Base-by-base conservation (phyloP, 108 stramenopile genomes). In the Fistulifera solaris region DNA sequence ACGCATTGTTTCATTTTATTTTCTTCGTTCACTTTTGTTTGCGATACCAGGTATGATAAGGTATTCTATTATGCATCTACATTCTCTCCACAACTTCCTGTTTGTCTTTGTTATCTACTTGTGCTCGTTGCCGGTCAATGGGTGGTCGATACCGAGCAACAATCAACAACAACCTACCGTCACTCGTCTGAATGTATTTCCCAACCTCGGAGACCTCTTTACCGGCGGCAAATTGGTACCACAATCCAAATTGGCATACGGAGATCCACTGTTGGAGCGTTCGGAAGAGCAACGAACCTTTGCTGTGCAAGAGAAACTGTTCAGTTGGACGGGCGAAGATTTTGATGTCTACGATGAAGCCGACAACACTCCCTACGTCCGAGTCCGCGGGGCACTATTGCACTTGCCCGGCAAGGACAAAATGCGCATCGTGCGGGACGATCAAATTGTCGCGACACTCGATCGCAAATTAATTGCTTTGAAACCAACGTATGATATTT, bases 391-490 rank as follows among this genome's bases (percentile, higher is more conserved):
- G 3, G 85, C 85, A 19, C 81, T 87, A 81, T 58, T 87, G 27
- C 85, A 87, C 38, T 59, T 87, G 10, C 80, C 85, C 1, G 81
- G 85, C 17, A 80, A 87, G 59, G 79, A 87, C 60, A 80, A 83
- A 63, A 80, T 80, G 79, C 50, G 69, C 31, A 48, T 82, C 38
- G 40, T 24, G 17, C 60, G 35, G 13, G 45, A 50, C 6, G 62
- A 48, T 23, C 66, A 63, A 16, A 63, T 64, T 1, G 39, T 50
- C 8, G 70, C 67, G 0, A 51, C 52, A 6, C 68, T 83, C 67
- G 85, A 87, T 65, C 73, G 85, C 44, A 79, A 80, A 23, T 50
- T 80, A 16, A 47, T 83, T 13, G 71, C 78, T 26, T 56, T 72
- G 23, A 79, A 72, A 18, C 81, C 81, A 13, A 80, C 80, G 17